phyloP scores from a whole-genome alignment of 768 basidiomycete species.

The Pulveroboletus frians region DNA sequence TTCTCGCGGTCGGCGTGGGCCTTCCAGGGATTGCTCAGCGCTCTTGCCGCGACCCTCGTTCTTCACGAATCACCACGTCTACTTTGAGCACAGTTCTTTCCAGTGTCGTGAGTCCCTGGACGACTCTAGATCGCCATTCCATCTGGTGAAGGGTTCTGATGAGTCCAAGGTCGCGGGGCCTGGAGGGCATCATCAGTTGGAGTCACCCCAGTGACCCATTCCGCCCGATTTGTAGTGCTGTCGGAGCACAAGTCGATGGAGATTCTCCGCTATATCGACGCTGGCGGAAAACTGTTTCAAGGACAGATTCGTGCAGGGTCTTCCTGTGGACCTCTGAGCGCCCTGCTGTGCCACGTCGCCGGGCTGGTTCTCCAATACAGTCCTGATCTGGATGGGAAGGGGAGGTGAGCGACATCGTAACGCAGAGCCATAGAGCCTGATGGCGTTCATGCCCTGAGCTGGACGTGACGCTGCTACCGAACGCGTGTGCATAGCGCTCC shows the following conservation, averaged over 20 bases:
- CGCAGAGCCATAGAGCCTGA: too few species aligned
- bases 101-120: constrained; percentile 13
- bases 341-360: constrained; percentile 5
- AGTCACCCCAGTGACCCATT: constrained; percentile 9
- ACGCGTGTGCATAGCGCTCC: too few species aligned
- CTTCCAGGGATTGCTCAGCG: constrained; percentile 13
- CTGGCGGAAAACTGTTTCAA: neutral
- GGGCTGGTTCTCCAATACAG: constrained; percentile 2
- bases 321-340: constrained; percentile 9
- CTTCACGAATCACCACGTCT: constrained; percentile 12
- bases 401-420: neutral
- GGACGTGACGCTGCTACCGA: too few species aligned
- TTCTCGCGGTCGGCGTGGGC: constrained; percentile 15
- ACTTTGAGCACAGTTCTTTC: constrained; percentile 14
- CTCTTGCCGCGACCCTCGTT: constrained; percentile 14
- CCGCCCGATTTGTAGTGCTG: neutral
- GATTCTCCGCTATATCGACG: too few species aligned
- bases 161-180: neutral
- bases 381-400: constrained; percentile 16
- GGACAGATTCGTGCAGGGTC: constrained; percentile 14
- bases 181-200: neutral
- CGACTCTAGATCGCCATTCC: constrained; percentile 12
- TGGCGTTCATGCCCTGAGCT: neutral
- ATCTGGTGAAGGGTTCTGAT: neutral
- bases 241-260: neutral